phyloP scores from a whole-genome alignment of 2,329 filamentous ascomycete genomes.

The Botrytis sinoallii region DNA sequence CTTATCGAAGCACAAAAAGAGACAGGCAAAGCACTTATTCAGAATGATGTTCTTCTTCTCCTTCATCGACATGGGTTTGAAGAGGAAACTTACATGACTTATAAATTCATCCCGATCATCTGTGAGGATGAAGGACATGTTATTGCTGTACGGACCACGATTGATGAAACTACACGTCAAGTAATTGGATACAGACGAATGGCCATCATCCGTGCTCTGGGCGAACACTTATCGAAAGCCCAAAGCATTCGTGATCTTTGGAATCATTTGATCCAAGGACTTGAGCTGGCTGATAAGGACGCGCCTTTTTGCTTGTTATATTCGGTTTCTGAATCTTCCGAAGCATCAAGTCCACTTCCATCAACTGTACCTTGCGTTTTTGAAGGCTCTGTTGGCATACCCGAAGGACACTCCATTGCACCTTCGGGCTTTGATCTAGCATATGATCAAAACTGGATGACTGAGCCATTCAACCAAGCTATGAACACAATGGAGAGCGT shows the following conservation, averaged over 20 bases:
- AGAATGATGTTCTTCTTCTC: constrained; percentile 64
- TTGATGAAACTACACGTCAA: constrained; percentile 74
- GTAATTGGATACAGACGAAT: constrained; percentile 74
- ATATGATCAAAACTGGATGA: constrained; percentile 72
- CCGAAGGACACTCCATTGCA: constrained; percentile 64
- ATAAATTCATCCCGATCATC: constrained; percentile 77
- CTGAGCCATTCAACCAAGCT: constrained; percentile 62
- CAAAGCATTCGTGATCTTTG: constrained; percentile 71
- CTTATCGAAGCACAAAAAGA: constrained; percentile 60
- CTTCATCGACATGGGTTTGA: neutral
- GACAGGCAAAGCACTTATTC: constrained; percentile 74
- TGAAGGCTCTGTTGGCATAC: constrained; percentile 69
- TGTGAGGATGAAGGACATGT: constrained; percentile 66
- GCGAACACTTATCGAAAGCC: constrained; percentile 67
- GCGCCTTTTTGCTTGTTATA: constrained; percentile 75
- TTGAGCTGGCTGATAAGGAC: constrained; percentile 71
- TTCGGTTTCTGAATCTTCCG: constrained; percentile 70
- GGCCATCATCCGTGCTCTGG: constrained; percentile 71
- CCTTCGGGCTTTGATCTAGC: constrained; percentile 64
- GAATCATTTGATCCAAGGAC: constrained; percentile 61
- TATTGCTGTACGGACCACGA: constrained; percentile 66
- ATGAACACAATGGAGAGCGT: constrained; percentile 63
- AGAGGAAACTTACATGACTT: constrained; percentile 80
- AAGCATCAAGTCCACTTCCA: constrained; percentile 57
- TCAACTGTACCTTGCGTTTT: constrained; percentile 52